Base-by-base conservation (phyloP, 2,329 filamentous ascomycete species). In the Decorospora gaudefroyi region DNA sequence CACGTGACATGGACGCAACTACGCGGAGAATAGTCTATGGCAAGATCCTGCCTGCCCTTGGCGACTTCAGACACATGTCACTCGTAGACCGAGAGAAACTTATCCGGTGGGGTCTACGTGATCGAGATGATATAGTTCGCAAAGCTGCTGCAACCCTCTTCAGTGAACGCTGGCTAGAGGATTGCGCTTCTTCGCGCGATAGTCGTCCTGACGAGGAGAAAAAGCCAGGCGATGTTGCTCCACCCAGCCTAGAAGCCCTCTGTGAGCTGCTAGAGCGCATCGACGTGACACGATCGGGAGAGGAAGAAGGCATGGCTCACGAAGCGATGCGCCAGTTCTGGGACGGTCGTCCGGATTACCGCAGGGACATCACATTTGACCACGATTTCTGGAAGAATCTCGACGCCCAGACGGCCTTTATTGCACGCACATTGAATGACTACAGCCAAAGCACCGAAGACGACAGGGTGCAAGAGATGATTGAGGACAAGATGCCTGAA, bases 291-390 rank as follows among this genome's bases (percentile, higher is more conserved):
- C 93, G 93, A 66, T 92, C 90, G 4, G 91, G 90, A 1, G 83
- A 87, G 13, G 91, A 96, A 67, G 88, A 87, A 42, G 95, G 93
- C 4, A 88, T 97, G 46, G 92, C 90, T 1, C 80, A 95, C 6
- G 88, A 96, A 65, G 93, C 93, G 1, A 96, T 99, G 91, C 86
- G 83, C 49, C 88, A 90, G 33, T 97, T 99, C 71, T 99, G 93
- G 93, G 88, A 93, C 56, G 89, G 91, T 4, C 84, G 93, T 12
- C 87, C 89, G 2, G 88, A 93, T 65, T 91, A 91, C 62, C 78
- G 85, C 37, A 85, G 91, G 40, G 82, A 80, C 19, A 78, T 90
- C 40, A 77, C 74, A 16, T 90, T 93, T 53, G 81, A 86, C 51
- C 84, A 91, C 58, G 74, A 77, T 11, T 92, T 88, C 70, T 95